Conservation (phyloP, 1,284 basidiomycete species). For the Anthracocystis walkeri region DNA sequence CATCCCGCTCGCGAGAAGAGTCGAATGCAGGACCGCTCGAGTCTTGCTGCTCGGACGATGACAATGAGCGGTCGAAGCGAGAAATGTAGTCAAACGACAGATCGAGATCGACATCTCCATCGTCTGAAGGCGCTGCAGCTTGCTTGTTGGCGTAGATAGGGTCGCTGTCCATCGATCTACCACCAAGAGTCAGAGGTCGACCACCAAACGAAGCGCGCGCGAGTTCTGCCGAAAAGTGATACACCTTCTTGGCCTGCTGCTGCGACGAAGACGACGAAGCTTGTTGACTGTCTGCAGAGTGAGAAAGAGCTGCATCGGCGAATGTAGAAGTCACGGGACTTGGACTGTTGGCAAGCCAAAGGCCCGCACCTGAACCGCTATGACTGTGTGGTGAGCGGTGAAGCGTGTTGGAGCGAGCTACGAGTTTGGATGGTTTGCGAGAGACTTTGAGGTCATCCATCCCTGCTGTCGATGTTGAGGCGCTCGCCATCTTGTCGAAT, state of each 20-base stretch:
- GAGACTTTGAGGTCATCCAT: constrained; percentile 15
- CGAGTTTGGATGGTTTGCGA: constrained; percentile 37
- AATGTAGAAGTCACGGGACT: constrained; percentile 21
- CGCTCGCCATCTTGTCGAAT: constrained; percentile 22
- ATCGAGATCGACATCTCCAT: constrained; percentile 54
- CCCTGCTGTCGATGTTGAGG: constrained; percentile 20
- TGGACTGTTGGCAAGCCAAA: constrained; percentile 50
- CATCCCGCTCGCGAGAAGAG: constrained; percentile 18
- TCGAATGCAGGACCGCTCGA: constrained; percentile 31
- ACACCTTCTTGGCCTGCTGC: constrained; percentile 20
- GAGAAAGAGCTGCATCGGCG: not conserved
- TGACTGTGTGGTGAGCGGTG: constrained; percentile 47
- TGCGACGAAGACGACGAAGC: constrained; percentile 2
- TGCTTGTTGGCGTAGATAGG: constrained; percentile 15
- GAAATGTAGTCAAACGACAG: constrained; percentile 60
- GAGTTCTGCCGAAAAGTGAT: constrained; percentile 43
- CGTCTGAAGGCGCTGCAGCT: constrained; percentile 14
- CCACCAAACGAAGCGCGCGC: constrained; percentile 33
- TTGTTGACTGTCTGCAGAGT: constrained; percentile 1
- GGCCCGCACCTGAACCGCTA: constrained; percentile 47
- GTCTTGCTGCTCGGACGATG: constrained; percentile 28
- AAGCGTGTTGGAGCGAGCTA: constrained; percentile 35
- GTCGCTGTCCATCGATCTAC: constrained; percentile 9
- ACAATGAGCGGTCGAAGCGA: constrained; percentile 33
- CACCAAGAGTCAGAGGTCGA: constrained; percentile 17